phyloP scores from a whole-genome alignment of 2,329 filamentous ascomycete species.

The Colletotrichum graminicola region DNA sequence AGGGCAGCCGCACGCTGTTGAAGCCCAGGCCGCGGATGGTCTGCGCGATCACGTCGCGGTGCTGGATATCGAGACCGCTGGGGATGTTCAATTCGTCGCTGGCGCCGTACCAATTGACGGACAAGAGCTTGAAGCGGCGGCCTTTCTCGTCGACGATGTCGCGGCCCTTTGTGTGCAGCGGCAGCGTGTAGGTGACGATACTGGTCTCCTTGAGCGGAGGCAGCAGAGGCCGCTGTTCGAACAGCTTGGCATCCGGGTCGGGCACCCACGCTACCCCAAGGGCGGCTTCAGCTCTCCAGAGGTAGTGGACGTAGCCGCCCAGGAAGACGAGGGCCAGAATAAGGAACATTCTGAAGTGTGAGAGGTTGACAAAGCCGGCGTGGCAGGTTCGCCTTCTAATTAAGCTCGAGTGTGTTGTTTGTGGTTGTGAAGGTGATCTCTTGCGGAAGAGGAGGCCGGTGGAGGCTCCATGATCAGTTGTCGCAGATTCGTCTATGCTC shows the following conservation, averaged over 20 bases:
- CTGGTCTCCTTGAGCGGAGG: constrained; percentile 57
- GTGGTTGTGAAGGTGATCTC: constrained; percentile 15
- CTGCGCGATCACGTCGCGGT: constrained; percentile 70
- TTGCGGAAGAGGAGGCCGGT: constrained; percentile 35
- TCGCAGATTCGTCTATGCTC: constrained; percentile 40
- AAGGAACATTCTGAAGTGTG: constrained; percentile 52
- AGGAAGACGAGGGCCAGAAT: constrained; percentile 53
- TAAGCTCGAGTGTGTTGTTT: constrained; percentile 21
- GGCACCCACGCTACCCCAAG: constrained; percentile 63
- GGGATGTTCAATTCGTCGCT: constrained; percentile 75
- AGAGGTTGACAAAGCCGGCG: constrained; percentile 34
- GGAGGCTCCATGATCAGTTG: constrained; percentile 39
- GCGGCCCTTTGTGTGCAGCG: constrained; percentile 70
- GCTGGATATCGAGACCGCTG: constrained; percentile 72
- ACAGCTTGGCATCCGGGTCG: constrained; percentile 59
- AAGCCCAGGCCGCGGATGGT: constrained; percentile 74
- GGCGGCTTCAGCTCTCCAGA: constrained; percentile 60
- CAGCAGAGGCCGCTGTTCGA: constrained; percentile 62
- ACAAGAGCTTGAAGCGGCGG: constrained; percentile 71
- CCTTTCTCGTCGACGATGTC: constrained; percentile 70
- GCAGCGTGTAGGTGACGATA: constrained; percentile 65
- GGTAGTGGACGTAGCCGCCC: constrained; percentile 55
- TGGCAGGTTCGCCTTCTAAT: constrained; percentile 26
- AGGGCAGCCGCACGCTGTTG: constrained; percentile 77
- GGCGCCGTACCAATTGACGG: constrained; percentile 79